Evolutionary conservation across 441 rosid genomes (phyloP).

Genomic region (Theobroma grandiflorum): DNA sequence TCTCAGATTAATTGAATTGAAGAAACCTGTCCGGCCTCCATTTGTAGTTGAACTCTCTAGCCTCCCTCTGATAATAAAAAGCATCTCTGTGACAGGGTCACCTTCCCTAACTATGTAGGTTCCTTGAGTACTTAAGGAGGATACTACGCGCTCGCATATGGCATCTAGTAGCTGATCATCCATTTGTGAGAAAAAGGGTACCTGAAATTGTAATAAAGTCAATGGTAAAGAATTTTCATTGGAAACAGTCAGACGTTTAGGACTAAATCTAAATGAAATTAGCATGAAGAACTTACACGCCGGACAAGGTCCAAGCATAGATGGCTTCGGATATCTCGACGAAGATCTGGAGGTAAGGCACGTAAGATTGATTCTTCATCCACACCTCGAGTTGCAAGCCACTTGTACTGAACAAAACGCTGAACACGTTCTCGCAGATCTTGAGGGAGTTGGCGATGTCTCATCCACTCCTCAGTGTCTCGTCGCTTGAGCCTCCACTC

Average conservation of each 20-base stretch:
- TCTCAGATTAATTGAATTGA: constrained; percentile 74
- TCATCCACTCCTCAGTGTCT: constrained; percentile 99
- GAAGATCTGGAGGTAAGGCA: constrained; percentile 77
- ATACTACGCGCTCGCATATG: constrained; percentile 83
- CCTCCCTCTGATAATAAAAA: constrained; percentile 81
- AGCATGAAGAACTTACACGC: constrained; percentile 57
- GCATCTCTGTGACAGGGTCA: constrained; percentile 91
- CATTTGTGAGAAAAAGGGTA: constrained; percentile 92
- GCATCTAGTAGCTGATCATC: constrained; percentile 92
- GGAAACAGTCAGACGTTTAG: background rate
- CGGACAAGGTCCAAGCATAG: constrained; percentile 94
- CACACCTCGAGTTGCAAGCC: constrained; percentile 92
- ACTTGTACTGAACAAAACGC: constrained; percentile 81
- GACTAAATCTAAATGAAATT: background rate
- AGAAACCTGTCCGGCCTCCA: constrained; percentile 89
- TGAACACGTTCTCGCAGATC: constrained; percentile 70
- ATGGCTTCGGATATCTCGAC: constrained; percentile 87
- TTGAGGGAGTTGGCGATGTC: constrained; percentile 83
- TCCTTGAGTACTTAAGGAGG: constrained; percentile 84
- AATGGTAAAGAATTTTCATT: background rate
- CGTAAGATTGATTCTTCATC: constrained; percentile 83
- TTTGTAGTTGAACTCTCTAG: constrained; percentile 88
- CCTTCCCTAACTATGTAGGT: constrained; percentile 92
- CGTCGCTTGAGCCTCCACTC: constrained; percentile 92
- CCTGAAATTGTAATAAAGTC: constrained; percentile 47